These are phyloP conservation scores for Ceratobasidium sp. DNA, from an alignment of 1,284 basidiomycete genomes.

Conservation along the genomic window DNA sequence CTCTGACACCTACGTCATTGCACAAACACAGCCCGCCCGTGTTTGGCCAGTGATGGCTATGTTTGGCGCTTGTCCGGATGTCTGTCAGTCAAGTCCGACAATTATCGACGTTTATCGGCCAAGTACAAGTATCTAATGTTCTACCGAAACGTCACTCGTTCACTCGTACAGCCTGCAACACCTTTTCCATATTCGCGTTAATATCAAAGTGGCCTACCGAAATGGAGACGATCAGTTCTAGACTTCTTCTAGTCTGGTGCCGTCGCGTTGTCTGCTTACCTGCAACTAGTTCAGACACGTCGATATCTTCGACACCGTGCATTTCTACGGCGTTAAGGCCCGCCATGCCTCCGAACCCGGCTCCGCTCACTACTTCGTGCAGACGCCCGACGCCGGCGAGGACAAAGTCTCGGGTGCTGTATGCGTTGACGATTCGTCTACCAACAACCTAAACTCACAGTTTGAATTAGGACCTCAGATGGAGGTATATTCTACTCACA, in stretches of 20 bases:
- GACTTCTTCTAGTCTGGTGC: background rate
- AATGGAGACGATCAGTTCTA: background rate
- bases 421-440: constrained; percentile 61
- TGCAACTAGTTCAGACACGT: constrained; percentile 54
- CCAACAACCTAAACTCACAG: constrained; percentile 52
- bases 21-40: no score
- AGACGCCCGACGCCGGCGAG: constrained; percentile 62
- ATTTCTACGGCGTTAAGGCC: constrained; percentile 52
- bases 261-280: constrained; percentile 43
- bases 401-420: constrained; percentile 60
- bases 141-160: constrained; percentile 38
- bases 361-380: constrained; percentile 59
- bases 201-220: constrained; percentile 45
- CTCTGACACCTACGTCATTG: no score
- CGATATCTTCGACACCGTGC: constrained; percentile 58
- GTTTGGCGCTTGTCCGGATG: no score
- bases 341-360: constrained; percentile 51
- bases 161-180: constrained; percentile 34
- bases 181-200: constrained; percentile 40
- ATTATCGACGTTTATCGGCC: no score
- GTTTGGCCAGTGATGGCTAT: no score
- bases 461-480: background rate
- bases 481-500: background rate
- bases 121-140: no score
- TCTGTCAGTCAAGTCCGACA: no score